Conservation (phyloP, 192 early-diverging fungal genomes). For the Coemansia nantahalensis region DNA sequence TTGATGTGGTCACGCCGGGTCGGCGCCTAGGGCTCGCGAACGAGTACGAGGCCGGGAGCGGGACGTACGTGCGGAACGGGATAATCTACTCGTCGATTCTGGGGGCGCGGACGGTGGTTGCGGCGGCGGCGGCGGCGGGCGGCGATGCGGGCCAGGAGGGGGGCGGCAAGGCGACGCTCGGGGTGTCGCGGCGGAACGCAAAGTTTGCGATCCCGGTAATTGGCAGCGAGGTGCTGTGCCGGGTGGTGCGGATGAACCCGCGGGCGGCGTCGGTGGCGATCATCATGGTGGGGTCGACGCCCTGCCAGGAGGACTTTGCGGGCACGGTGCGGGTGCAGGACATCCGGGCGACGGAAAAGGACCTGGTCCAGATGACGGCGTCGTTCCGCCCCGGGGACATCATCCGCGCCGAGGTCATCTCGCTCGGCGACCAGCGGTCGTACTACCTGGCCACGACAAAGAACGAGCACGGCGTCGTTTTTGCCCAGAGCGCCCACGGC, state of each 20-base stretch:
- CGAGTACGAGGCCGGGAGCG: constrained; percentile 65
- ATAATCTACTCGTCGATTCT: constrained; percentile 64
- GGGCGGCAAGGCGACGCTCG: constrained; percentile 40
- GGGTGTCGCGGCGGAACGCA: constrained; percentile 60
- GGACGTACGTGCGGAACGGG: constrained; percentile 70
- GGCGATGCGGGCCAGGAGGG: constrained; percentile 1
- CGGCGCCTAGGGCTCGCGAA: constrained; percentile 67
- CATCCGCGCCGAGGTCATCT: constrained; percentile 80
- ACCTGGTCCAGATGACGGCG: constrained; percentile 87
- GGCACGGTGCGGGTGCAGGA: constrained; percentile 92
- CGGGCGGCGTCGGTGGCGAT: constrained; percentile 84
- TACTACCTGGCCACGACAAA: constrained; percentile 90
- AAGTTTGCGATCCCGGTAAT: constrained; percentile 75
- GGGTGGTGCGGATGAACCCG: constrained; percentile 87
- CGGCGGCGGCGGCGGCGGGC: too few species aligned
- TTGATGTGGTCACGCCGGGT: constrained; percentile 66
- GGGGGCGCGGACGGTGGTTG: constrained; percentile 28
- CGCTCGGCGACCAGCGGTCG: constrained; percentile 87
- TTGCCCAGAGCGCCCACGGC: constrained; percentile 83
- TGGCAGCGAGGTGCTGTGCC: constrained; percentile 74
- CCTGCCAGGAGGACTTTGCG: constrained; percentile 83
- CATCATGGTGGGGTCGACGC: constrained; percentile 80
- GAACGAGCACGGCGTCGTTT: constrained; percentile 93
- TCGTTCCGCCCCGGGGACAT: constrained; percentile 95
- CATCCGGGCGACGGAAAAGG: constrained; percentile 90